Conservation (phyloP, 169 alveolate species). For the Cystoisospora suis region DNA sequence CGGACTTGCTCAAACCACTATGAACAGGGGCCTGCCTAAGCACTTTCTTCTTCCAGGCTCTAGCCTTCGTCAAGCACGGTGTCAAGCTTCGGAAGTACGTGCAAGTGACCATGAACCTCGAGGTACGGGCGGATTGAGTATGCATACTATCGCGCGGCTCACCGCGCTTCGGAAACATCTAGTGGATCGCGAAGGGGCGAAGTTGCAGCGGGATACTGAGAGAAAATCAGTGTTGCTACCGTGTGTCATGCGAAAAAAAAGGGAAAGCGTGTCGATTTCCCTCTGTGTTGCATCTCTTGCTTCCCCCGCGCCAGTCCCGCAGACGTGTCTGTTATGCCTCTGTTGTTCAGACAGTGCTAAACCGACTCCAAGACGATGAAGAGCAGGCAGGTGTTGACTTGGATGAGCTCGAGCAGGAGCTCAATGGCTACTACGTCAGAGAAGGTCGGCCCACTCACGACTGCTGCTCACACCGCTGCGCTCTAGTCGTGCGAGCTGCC, state of each 20-base stretch:
- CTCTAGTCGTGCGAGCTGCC: neutral
- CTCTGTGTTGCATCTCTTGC: neutral
- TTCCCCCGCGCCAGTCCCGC: neutral
- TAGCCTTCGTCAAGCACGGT: neutral
- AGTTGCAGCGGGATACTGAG: too few species aligned
- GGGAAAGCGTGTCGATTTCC: neutral
- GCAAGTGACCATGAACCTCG: neutral
- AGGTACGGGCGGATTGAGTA: constrained; percentile 10
- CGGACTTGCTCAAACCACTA: too few species aligned
- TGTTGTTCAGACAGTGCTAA: neutral
- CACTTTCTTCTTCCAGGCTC: neutral
- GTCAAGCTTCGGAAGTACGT: neutral
- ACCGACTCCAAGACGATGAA: neutral
- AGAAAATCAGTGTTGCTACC: too few species aligned
- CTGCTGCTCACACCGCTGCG: neutral
- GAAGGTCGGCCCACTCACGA: neutral
- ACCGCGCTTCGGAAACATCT: too few species aligned
- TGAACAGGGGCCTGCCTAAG: too few species aligned
- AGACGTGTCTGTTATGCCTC: neutral
- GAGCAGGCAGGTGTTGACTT: neutral
- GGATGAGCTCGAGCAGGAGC: neutral
- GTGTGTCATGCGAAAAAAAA: too few species aligned
- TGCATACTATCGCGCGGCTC: too few species aligned
- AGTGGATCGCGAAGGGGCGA: too few species aligned
- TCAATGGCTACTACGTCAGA: neutral